Base-by-base conservation (phyloP, 805 yeast genomes). In the Candida ortonii region DNA sequence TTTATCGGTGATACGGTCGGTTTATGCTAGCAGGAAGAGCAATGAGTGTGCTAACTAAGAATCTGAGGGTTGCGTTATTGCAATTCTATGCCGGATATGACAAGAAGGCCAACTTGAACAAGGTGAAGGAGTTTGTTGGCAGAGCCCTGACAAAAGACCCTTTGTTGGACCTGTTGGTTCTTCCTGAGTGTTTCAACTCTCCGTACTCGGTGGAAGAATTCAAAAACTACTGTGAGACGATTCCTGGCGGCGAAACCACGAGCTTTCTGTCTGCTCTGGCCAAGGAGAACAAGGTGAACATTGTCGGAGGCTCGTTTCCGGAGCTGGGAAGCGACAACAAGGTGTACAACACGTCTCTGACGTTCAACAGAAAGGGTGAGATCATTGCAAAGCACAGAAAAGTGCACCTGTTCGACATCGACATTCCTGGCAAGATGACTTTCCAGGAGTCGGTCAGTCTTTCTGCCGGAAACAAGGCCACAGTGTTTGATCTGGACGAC, bases 101-200 rank as follows among this genome's bases (percentile, higher is more conserved):
- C 59, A 93, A 93, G 59, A 61, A 75, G 1, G 82, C 81, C 46
- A 93, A 93, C 61, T 65, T 90, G 41, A 55, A 68, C 30, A 79
- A 82, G 47, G 95, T 85, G 4, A 69, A 73, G 30, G 68, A 67
- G 8, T 78, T 72, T 47, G 76, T 87, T 28, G 67, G 68, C 15
- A 75, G 72, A 37, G 97, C 97, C 1, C 41, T 80, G 25, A 29
- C 37, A 9, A 56, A 67, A 36, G 78, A 81, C 16, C 69, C 77
- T 12, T 53, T 61, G 16, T 74, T 79, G 6, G 84, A 89, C 50
- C 66, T 90, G 25, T 74, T 93, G 8, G 86, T 93, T 45, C 66
- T 93, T 20, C 98, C 98, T 7, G 97, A 93, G 64, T 88, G 96
- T 64, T 90, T 89, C 74, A 93, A 90, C 59, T 85, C 96, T 1